Base-by-base conservation (phyloP, 129 eudicot species). In the Chrysanthemum lavandulifolium region DNA sequence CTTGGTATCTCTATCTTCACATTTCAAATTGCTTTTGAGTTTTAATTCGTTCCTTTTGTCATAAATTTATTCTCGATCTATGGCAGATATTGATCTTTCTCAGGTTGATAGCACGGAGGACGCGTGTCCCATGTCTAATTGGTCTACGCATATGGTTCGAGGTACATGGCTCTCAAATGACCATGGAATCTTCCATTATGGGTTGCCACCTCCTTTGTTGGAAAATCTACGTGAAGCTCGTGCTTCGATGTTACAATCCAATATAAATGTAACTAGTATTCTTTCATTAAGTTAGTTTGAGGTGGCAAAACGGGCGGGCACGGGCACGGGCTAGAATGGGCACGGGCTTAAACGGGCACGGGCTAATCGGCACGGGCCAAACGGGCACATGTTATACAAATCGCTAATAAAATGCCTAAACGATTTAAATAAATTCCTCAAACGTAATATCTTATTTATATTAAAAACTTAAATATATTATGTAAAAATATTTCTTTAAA, bases 121-220 rank as follows among this genome's bases (percentile, higher is more conserved):
- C 23, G 79, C 61, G 65, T 2, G 57, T 52, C 76, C 72, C 5
- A 12, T 63, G 14, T 76, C 79, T 61, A 75, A 85, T 80, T 86
- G 90, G 95, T 75, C 81, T 73, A 81, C 85, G 60, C 96, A 94
- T 65, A 87, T 90, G 98, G 86, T 90, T 23, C 88, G 97, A 66
- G 97, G 93, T 48, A 94, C 98, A 45, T 94, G 97, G 96, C 73
- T 90, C 69, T 83, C 98, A 15, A 79, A 83, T 73, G 82, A 88
- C 71, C 88, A 84, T 31, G 89, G 73, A 51, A 81, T 87, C 58
- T 86, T 84, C 68, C 79, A 90, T 73, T 94, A 94, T 66, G 96
- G 98, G 31, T 76, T 94, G 72, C 98, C 98, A 63, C 13, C 76
- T 72, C 88, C 91, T 61, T 76, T 94, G 82, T 67, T 94, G 62